Base-by-base conservation (phyloP, 2,329 filamentous ascomycete species). In the Lachnellula cervina region DNA sequence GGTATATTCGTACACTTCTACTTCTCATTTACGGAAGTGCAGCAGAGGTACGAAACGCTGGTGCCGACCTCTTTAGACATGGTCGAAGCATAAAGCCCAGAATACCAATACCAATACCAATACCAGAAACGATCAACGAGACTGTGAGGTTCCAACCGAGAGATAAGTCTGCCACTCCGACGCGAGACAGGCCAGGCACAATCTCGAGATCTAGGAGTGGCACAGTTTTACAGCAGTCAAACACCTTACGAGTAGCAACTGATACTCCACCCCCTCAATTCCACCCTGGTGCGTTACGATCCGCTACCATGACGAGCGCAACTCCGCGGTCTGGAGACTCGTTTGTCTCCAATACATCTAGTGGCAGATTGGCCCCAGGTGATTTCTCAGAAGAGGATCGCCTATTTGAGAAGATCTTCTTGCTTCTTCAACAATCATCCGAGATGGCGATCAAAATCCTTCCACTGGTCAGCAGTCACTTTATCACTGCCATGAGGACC, bases 271-370 rank as follows among this genome's bases (percentile, higher is more conserved):
- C 68, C 9, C 70, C 74, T 73, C 72, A 77, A 0, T 80, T 77
- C 50, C 68, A 79, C 52, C 81, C 80, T 57, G 77, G 78, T 34
- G 70, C 68, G 11, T 71, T 74, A 14, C 77, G 82, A 21, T 79
- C 79, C 28, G 77, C 78, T 2, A 79, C 77, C 3, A 73, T 78
- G 60, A 65, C 63, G 13, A 68, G 64, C 55, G 64, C 79, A n/a
- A 95, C 90, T 0, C 90, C 90, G 46, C 84, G 89, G 23, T 95
- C 90, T 7, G 88, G 87, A 44, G 90, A 96, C 65, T 90, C 89
- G 0, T 95, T 94, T 68, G 79, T 77, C 2, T 84, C 61, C 16
- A 64, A 50, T 37, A 58, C 56, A 28, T 61, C 60, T n/a, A 57
- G 59, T 49, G 65, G 66, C 21, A 63, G 62, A 48, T 70, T 60